Conservation (phyloP, 2,329 filamentous ascomycete genomes). For the Dactylellina parvicollis region DNA sequence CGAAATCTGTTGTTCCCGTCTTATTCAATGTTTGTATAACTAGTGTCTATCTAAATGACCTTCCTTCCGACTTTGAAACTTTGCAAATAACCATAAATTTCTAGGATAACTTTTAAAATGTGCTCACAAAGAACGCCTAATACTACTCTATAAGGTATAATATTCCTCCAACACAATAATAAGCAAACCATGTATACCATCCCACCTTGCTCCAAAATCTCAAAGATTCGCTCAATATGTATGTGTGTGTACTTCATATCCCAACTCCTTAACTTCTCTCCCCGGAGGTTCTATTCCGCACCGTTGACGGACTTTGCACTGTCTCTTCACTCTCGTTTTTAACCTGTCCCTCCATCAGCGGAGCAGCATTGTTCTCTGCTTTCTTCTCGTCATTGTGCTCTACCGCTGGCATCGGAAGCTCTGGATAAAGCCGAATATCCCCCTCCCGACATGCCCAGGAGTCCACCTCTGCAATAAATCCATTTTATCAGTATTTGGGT, state of each 20-base stretch:
- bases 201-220: too few species aligned
- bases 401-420: conserved; percentile 30
- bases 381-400: not conserved
- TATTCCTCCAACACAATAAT: not conserved
- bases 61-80: too few species aligned
- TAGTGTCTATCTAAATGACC: too few species aligned
- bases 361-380: not conserved
- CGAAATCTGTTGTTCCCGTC: too few species aligned
- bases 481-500: not conserved
- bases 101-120: not conserved
- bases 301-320: not conserved
- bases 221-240: not conserved
- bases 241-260: not conserved
- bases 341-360: not conserved
- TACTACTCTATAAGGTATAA: not conserved
- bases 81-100: too few species aligned
- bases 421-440: conserved; percentile 47
- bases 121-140: not conserved
- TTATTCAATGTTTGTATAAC: too few species aligned
- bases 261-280: not conserved
- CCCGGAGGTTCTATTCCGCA: not conserved
- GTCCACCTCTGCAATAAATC: conserved; percentile 62
- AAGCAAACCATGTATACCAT: too few species aligned
- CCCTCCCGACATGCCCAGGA: conserved; percentile 60
- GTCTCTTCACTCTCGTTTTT: conserved; percentile 11